phyloP scores from a whole-genome alignment of 1,139 yeast genomes.

The Candida sp. region DNA sequence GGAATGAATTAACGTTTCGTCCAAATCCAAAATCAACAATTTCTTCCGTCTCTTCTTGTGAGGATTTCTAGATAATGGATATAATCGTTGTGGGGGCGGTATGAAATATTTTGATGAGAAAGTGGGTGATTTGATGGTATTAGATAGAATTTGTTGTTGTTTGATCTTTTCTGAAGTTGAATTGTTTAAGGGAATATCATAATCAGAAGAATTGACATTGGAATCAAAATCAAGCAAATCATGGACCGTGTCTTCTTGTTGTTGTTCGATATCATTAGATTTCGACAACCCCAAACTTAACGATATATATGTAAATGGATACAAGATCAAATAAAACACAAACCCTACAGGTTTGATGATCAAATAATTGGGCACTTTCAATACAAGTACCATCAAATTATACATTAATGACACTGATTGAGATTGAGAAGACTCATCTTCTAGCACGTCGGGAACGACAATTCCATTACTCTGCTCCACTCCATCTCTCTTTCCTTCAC shows the following conservation, averaged over 20 bases:
- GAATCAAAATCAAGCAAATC: neutral
- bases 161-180: conserved; percentile 31
- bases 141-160: conserved; percentile 37
- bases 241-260: neutral
- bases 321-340: conserved; percentile 16
- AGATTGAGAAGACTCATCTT: neutral
- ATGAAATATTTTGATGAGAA: conserved; percentile 45
- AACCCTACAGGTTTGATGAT: conserved; percentile 17
- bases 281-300: conserved; percentile 6
- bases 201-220: neutral
- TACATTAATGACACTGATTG: conserved; percentile 3
- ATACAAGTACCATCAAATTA: conserved; percentile 12
- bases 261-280: neutral
- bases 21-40: conserved; percentile 81
- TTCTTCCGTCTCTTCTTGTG: conserved; percentile 43
- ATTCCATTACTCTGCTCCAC: conserved; percentile 5
- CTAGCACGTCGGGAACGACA: conserved; percentile 6
- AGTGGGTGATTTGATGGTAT: conserved; percentile 57
- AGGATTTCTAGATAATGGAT: conserved; percentile 43
- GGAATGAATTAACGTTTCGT: conserved; percentile 92
- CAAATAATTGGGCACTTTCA: conserved; percentile 14
- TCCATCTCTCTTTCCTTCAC: neutral
- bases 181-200: neutral
- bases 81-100: conserved; percentile 46
- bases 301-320: conserved; percentile 14